phyloP scores from a whole-genome alignment of 1,284 basidiomycete genomes.

The Boletus sp. region DNA sequence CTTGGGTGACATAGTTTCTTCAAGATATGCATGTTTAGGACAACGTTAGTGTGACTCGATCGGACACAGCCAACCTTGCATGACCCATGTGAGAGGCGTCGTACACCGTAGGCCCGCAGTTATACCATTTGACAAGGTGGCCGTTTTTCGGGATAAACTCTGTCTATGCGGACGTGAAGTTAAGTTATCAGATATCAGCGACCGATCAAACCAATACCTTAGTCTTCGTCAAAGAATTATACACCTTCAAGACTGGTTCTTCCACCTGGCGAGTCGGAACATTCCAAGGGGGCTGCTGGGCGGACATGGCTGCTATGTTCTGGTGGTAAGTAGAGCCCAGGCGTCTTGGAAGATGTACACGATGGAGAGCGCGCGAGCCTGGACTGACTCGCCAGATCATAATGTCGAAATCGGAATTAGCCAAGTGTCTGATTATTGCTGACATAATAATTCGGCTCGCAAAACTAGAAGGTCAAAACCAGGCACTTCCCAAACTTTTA shows the following conservation, averaged over 20 bases:
- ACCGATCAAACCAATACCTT: constrained; percentile 57
- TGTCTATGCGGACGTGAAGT: constrained; percentile 34
- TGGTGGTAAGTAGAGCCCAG: constrained; percentile 6
- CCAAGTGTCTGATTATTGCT: constrained; percentile 12
- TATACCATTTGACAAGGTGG: constrained; percentile 96
- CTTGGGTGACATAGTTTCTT: constrained; percentile 98
- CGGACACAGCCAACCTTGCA: constrained; percentile 65
- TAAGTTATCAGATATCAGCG: constrained; percentile 1
- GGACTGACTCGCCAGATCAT: constrained; percentile 27
- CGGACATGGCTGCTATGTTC: constrained; percentile 31
- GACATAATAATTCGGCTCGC: constrained; percentile 24
- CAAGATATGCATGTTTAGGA: constrained; percentile 11
- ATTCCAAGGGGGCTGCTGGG: constrained; percentile 54
- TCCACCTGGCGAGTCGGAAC: constrained; percentile 44
- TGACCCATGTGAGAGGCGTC: constrained; percentile 99
- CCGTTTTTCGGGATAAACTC: constrained; percentile 82
- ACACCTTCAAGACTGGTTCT: constrained; percentile 77
- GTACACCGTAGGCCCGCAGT: constrained; percentile 99
- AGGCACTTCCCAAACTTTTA: too few relatives aligned
- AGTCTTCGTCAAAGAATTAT: constrained; percentile 90
- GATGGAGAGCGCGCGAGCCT: constrained; percentile 11
- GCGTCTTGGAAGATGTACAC: constrained; percentile 6
- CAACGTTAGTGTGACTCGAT: constrained; percentile 9
- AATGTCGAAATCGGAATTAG: constrained; percentile 6
- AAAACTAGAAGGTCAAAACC: background rate